Evolutionary conservation across 805 yeast species (phyloP).

Genomic region (Yarrowia sp.): DNA sequence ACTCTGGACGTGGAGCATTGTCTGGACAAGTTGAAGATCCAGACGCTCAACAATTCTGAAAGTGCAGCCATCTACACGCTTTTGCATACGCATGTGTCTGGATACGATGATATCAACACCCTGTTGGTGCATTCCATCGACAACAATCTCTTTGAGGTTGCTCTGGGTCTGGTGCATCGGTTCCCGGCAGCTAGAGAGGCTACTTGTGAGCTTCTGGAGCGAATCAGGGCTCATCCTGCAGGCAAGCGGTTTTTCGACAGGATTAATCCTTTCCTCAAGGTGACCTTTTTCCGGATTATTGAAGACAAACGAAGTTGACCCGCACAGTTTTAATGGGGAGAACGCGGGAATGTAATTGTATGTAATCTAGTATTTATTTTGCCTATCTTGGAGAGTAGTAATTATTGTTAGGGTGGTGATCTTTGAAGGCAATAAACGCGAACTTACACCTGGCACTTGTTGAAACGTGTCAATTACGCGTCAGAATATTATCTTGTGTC

Average conservation of each 20-base stretch:
- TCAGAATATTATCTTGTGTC: not conserved
- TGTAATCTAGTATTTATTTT: conserved; percentile 22
- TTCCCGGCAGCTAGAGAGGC: conserved; percentile 32
- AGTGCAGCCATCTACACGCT: conserved; percentile 34
- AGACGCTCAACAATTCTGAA: conserved; percentile 33
- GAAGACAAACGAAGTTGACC: conserved; percentile 20
- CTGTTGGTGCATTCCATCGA: conserved; percentile 33
- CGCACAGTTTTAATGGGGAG: not conserved
- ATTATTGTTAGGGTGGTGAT: too few relatives aligned
- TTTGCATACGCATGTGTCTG: conserved; percentile 33
- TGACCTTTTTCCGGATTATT: conserved; percentile 32
- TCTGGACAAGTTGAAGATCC: conserved; percentile 35
- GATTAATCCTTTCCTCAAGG: conserved; percentile 33
- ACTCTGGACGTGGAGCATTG: conserved; percentile 36
- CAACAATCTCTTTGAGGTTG: conserved; percentile 35
- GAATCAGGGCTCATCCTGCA: conserved; percentile 36
- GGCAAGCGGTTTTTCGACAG: conserved; percentile 35
- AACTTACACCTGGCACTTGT: not conserved
- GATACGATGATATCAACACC: conserved; percentile 36
- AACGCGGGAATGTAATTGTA: conserved; percentile 18
- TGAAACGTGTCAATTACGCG: not conserved
- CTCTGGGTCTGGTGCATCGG: conserved; percentile 39
- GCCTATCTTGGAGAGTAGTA: not conserved
- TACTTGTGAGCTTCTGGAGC: conserved; percentile 33
- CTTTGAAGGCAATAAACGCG: not conserved